Conservation (phyloP, 257 asterid species). For the Petunia axillaris region DNA sequence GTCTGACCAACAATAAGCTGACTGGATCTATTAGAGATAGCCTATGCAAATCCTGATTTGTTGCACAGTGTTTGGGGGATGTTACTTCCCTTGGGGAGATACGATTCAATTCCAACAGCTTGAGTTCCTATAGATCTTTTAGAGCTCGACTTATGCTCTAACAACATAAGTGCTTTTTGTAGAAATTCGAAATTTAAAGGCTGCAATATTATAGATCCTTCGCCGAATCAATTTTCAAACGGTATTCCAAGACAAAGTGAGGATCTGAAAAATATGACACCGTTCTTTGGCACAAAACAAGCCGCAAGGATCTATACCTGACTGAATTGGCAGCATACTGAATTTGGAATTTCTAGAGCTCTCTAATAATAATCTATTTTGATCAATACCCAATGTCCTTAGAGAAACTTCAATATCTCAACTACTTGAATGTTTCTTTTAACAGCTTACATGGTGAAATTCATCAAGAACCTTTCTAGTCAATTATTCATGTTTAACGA, state of each 20-base stretch:
- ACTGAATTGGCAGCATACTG: slow-evolving; percentile 23
- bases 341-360: slow-evolving; percentile 29
- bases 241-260: slow-evolving; percentile 32
- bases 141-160: slow-evolving; percentile 31
- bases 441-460: slow-evolving; percentile 37
- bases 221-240: slow-evolving; percentile 28
- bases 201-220: slow-evolving; percentile 21
- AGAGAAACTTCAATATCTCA: slow-evolving; percentile 23
- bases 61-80: slow-evolving; percentile 43
- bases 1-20: slow-evolving; percentile 28
- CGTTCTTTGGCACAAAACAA: slow-evolving; percentile 35
- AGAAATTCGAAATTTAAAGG: slow-evolving; percentile 32
- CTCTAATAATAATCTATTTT: slow-evolving; percentile 35
- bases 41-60: slow-evolving; percentile 30
- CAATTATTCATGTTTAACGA: slow-evolving; percentile 32
- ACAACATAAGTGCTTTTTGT: slow-evolving; percentile 29
- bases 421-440: slow-evolving; percentile 28
- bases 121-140: slow-evolving; percentile 34
- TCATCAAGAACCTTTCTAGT: slow-evolving; percentile 30
- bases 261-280: background rate
- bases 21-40: slow-evolving; percentile 15
- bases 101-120: slow-evolving; percentile 22
- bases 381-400: slow-evolving; percentile 34
- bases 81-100: slow-evolving; percentile 18
- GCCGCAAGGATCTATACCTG: slow-evolving; percentile 36